A percentile compares a stretch with the other conserved stretches of the same genome.
Evolutionary conservation across 371 early-diverging fungal species (phyloP).

Genomic region (Rhizopus stolonifer): DNA sequence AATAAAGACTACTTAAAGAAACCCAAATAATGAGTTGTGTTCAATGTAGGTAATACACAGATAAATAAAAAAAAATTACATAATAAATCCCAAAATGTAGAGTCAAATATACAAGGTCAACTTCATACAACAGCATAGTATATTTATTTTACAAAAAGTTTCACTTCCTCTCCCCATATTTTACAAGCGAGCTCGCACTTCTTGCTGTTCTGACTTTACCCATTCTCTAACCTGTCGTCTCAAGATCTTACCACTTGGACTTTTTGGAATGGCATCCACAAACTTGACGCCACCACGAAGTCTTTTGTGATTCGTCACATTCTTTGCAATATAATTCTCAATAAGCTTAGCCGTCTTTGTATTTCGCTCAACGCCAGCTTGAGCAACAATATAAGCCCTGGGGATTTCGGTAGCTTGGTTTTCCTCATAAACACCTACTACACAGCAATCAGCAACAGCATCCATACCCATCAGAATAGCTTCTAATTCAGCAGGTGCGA

Average conservation of each 20-base stretch:
- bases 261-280: slow-evolving; percentile 71
- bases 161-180: too few relatives aligned
- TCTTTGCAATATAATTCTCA: slow-evolving; percentile 50
- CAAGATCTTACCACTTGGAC: slow-evolving; percentile 83
- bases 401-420: slow-evolving; percentile 76
- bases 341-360: slow-evolving; percentile 26
- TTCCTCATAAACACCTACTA: slow-evolving; percentile 59
- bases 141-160: too few relatives aligned
- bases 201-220: slow-evolving; percentile 33
- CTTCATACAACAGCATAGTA: too few relatives aligned
- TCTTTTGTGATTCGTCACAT: slow-evolving; percentile 74
- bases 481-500: slow-evolving; percentile 26
- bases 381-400: slow-evolving; percentile 70
- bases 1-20: too few relatives aligned
- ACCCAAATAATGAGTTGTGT: too few relatives aligned
- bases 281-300: slow-evolving; percentile 81
- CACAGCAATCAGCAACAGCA: slow-evolving; percentile 71
- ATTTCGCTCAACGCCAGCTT: slow-evolving; percentile 22
- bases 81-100: too few relatives aligned
- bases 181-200: slow-evolving; percentile 18
- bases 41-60: too few relatives aligned
- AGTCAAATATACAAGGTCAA: too few relatives aligned
- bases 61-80: too few relatives aligned
- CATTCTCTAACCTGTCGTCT: slow-evolving; percentile 50
- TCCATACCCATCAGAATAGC: slow-evolving; percentile 14